Evolutionary conservation across 1,139 yeast genomes (phyloP), one percentile per base, ranked within the genome.

Genomic region (Yamadazyma taylorii): DNA sequence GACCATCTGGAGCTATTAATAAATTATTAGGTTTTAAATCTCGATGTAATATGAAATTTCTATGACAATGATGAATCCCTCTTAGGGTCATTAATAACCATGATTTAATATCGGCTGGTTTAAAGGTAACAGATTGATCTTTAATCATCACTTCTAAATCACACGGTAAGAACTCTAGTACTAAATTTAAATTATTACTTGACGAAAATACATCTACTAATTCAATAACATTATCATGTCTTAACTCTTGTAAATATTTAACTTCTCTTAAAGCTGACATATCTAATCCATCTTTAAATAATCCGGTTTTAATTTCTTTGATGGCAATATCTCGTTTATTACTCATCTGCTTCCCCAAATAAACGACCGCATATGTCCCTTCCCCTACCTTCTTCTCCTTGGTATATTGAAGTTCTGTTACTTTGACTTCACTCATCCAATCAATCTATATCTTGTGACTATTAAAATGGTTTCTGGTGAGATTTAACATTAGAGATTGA

Each of bases 311-410:
- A 71, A 94, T 92, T 66, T 89, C 96, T 56, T 94, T 94, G 47
- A 94, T 84, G 49, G 99, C 99, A 25, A 92, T 83, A 39, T 73
- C 71, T 37, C 92, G 64, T 13, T 68, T 63, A 9, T 81, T 72
- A 27, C 78, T 63, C 17, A 75, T 52, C 50, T 81, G 83, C 40
- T 74, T 75, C 1, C 96, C 97, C 13, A 92, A 72, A 55, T 85
- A 92, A 2, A 94, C 99, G 41, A 90, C 95, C 32, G 98, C 99
- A 69, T 92, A 94, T 1, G 99, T 94, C 63, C 99, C 99, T 66
- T 94, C 99, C 56, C 98, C 98, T 19, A 92, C 97, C 58, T 90
- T 90, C 50, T 78, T 79, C 42, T 87, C 95, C 60, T 70, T 72
- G 27, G 74, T 60, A 50, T 72, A 72, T 37, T 40, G 36, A 16